A percentile compares a stretch with the other conserved stretches of the same genome.
These are phyloP conservation scores for Sclerotinia nivalis DNA, from an alignment of 2,329 filamentous ascomycete species.

Conservation along the genomic window DNA sequence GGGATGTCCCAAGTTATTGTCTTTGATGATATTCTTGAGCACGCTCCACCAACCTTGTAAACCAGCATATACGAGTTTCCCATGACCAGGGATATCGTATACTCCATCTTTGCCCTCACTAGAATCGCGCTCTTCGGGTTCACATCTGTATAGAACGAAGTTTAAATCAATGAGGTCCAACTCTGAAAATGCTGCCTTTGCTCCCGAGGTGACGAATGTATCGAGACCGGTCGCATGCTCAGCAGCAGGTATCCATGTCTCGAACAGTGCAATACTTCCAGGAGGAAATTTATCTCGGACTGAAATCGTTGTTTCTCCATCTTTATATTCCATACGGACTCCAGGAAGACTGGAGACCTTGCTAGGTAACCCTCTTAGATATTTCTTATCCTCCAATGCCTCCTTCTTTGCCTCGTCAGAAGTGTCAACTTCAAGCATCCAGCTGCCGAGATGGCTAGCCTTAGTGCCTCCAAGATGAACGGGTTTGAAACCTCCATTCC, in stretches of 20 bases:
- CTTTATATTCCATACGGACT: constrained; percentile 70
- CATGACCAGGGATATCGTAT: constrained; percentile 82
- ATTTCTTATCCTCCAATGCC: constrained; percentile 66
- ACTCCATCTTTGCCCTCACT: constrained; percentile 81
- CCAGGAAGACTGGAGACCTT: constrained; percentile 73
- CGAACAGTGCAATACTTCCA: constrained; percentile 90
- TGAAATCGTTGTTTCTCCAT: constrained; percentile 74
- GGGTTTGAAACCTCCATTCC: constrained; percentile 76
- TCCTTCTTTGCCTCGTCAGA: constrained; percentile 66
- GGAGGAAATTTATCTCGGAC: constrained; percentile 85
- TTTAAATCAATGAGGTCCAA: constrained; percentile 83
- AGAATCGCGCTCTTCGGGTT: constrained; percentile 81
- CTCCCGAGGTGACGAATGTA: constrained; percentile 80
- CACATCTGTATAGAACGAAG: constrained; percentile 86
- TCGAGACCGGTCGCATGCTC: constrained; percentile 84
- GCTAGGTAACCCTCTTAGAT: constrained; percentile 81
- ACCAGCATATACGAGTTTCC: constrained; percentile 87
- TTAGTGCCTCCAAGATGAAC: constrained; percentile 82
- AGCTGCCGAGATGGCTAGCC: constrained; percentile 83
- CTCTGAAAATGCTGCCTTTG: constrained; percentile 72
- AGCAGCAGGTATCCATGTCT: constrained; percentile 90
- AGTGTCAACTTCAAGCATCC: constrained; percentile 88
- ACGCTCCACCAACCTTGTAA: constrained; percentile 99
- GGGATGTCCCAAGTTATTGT: constrained; percentile 91
- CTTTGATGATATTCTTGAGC: constrained; percentile 76